A percentile compares a stretch with the other conserved stretches of the same genome.
phyloP scores from a whole-genome alignment of 1,284 basidiomycete species.

The Sanghuangporus baumii region DNA sequence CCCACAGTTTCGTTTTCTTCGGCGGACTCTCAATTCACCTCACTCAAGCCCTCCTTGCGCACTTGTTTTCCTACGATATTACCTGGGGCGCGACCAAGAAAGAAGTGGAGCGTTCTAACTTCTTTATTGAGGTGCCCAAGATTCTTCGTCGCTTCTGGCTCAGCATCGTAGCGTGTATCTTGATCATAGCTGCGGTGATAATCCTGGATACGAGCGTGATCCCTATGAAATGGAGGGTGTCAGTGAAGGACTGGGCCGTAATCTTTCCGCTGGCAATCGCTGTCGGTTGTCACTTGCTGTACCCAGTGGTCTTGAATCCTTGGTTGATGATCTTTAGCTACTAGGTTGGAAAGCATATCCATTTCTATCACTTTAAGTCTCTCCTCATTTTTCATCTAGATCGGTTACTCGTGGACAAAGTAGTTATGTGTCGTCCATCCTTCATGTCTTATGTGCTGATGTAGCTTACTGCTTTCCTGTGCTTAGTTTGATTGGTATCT shows the following conservation, averaged over 20 bases:
- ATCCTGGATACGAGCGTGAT: constrained; percentile 48
- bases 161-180: constrained; percentile 48
- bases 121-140: constrained; percentile 81
- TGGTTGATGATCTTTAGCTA: constrained; percentile 70
- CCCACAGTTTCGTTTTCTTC: constrained; percentile 76
- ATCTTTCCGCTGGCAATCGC: constrained; percentile 64
- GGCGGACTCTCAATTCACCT: constrained; percentile 73
- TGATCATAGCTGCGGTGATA: constrained; percentile 45
- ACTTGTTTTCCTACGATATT: constrained; percentile 81
- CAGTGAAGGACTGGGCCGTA: constrained; percentile 57
- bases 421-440: no score
- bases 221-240: constrained; percentile 58
- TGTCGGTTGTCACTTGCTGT: constrained; percentile 58
- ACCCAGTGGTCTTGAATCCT: constrained; percentile 74
- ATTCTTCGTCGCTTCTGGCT: constrained; percentile 73
- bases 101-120: constrained; percentile 78
- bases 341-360: constrained; percentile 21
- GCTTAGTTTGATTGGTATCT: no score
- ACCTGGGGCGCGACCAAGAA: constrained; percentile 76
- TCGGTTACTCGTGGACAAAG: no score
- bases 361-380: no score
- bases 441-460: no score
- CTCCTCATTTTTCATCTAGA: no score
- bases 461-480: no score
- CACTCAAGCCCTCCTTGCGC: constrained; percentile 68